Evolutionary conservation across 192 early-diverging fungal genomes (phyloP).

Genomic region (Linnemannia elongata): DNA sequence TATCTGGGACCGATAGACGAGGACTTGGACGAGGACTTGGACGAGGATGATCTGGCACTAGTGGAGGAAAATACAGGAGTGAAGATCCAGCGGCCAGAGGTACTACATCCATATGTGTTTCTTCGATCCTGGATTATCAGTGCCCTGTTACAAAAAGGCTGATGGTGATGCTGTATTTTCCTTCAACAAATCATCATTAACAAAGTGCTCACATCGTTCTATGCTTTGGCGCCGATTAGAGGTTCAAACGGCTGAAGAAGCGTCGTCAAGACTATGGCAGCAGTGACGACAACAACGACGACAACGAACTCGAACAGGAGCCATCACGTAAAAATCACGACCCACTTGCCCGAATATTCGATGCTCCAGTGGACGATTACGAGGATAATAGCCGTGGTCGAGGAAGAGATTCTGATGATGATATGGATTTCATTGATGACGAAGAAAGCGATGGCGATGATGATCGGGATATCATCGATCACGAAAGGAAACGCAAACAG

Average conservation of each 20-base stretch:
- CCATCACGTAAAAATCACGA: conserved; percentile 21
- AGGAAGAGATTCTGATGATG: conserved; percentile 43
- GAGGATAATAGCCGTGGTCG: conserved; percentile 31
- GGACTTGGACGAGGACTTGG: conserved; percentile 79
- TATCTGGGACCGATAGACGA: conserved; percentile 65
- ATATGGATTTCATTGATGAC: conserved; percentile 63
- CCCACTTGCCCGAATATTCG: conserved; percentile 74
- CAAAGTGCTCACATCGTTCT: not conserved
- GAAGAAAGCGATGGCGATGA: conserved; percentile 1
- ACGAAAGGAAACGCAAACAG: conserved; percentile 42
- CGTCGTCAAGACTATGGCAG: conserved; percentile 71
- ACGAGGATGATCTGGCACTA: conserved; percentile 94
- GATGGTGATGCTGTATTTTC: not conserved
- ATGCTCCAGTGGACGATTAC: conserved; percentile 64
- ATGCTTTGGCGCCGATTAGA: conserved; percentile 36
- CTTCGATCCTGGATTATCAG: not conserved
- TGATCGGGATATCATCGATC: conserved; percentile 51
- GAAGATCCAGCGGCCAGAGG: conserved; percentile 63
- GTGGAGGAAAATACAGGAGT: conserved; percentile 89
- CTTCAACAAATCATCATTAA: not conserved
- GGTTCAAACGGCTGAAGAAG: conserved; percentile 83
- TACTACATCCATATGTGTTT: conserved; percentile 3
- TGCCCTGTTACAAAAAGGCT: not conserved
- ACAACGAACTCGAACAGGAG: not conserved
- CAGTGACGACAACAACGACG: conserved; percentile 24